These are phyloP conservation scores for Nelumbo lutea DNA, from an alignment of 164 flowering plant species.

Conservation along the genomic window DNA sequence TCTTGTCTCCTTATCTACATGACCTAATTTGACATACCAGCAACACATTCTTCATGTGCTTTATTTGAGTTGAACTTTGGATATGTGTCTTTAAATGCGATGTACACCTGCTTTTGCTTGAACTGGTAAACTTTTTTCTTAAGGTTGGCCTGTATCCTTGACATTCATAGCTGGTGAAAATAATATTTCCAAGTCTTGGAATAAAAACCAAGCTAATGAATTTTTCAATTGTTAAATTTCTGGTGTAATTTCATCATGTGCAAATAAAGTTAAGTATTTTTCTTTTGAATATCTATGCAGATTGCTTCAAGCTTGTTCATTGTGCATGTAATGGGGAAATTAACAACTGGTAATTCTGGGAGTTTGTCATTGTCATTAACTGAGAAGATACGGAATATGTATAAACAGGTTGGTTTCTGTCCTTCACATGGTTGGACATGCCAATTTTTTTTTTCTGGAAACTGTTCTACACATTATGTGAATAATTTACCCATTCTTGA, in stretches of 20 bases:
- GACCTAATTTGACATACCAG: no score
- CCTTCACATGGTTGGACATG: background rate
- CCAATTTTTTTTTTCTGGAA: background rate
- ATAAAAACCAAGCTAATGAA: background rate
- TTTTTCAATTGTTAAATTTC: background rate
- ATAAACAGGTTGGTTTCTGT: conserved; percentile 46
- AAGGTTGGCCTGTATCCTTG: no score
- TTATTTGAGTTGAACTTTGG: no score
- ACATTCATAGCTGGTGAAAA: background rate
- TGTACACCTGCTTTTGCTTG: no score
- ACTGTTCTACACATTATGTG: background rate
- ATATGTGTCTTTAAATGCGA: no score
- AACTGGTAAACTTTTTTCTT: background rate
- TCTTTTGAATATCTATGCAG: conserved; percentile 34
- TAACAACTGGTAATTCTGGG: conserved; percentile 51
- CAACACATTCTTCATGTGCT: no score
- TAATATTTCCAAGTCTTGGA: background rate
- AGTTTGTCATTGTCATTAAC: conserved; percentile 63
- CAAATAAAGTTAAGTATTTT: background rate
- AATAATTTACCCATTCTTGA: background rate
- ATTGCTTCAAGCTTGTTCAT: conserved; percentile 49
- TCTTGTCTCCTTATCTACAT: no score
- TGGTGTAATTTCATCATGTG: conserved; percentile 3
- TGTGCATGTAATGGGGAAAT: conserved; percentile 55
- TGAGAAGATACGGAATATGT: conserved; percentile 39